Conservation (phyloP, 2,329 filamentous ascomycete genomes). For the Penicillium decumbens region DNA sequence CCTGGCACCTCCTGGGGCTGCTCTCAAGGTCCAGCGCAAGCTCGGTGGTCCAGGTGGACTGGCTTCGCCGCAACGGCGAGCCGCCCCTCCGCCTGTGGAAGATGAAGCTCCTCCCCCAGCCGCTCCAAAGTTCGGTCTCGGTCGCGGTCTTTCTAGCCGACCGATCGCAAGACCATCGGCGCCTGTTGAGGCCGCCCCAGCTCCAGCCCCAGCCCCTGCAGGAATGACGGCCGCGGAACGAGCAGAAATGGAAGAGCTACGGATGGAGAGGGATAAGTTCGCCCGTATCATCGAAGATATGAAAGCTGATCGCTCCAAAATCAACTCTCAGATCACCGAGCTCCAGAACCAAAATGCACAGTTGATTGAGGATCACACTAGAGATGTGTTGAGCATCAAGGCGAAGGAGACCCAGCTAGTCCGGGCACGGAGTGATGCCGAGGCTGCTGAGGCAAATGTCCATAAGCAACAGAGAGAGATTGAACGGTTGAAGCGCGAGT, state of each 20-base stretch:
- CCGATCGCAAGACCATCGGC: constrained; percentile 69
- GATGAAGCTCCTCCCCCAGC: constrained; percentile 42
- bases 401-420: constrained; percentile 97
- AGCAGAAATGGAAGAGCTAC: constrained; percentile 86
- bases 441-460: constrained; percentile 80
- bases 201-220: constrained; percentile 50
- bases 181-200: constrained; percentile 43
- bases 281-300: constrained; percentile 72
- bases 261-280: constrained; percentile 74
- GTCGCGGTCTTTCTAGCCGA: constrained; percentile 75
- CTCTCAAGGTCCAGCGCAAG: constrained; percentile 43
- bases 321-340: constrained; percentile 84
- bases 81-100: constrained; percentile 43
- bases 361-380: constrained; percentile 93
- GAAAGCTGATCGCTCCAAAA: constrained; percentile 72
- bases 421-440: constrained; percentile 81
- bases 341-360: constrained; percentile 95
- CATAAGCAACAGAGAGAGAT: constrained; percentile 82
- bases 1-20: constrained; percentile 40
- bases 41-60: constrained; percentile 40
- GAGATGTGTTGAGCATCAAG: constrained; percentile 93
- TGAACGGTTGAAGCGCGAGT: constrained; percentile 85
- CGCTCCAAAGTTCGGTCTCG: constrained; percentile 57
- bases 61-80: constrained; percentile 42
- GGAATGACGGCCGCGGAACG: constrained; percentile 71